Evolutionary conservation across 2,329 filamentous ascomycete species (phyloP).

Genomic region (Beauveria sp.): DNA sequence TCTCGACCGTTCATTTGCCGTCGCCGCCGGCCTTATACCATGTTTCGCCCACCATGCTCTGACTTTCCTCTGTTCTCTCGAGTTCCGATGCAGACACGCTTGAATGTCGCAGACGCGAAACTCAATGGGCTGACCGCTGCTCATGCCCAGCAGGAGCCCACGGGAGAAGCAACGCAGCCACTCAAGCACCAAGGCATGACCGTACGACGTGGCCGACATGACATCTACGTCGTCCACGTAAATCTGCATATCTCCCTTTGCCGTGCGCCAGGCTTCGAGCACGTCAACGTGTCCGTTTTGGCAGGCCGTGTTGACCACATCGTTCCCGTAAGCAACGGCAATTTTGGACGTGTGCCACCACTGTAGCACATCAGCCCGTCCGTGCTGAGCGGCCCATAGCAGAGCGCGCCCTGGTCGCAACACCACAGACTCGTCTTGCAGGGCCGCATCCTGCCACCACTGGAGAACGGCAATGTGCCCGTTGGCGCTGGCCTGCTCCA

Average conservation of each 20-base stretch:
- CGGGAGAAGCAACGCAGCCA: slow-evolving; percentile 77
- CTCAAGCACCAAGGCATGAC: slow-evolving; percentile 75
- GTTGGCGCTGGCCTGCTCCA: slow-evolving; percentile 80
- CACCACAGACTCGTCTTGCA: slow-evolving; percentile 47
- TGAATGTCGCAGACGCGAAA: slow-evolving; percentile 96
- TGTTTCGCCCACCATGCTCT: slow-evolving; percentile 83
- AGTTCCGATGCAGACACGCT: slow-evolving; percentile 83
- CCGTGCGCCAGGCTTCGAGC: slow-evolving; percentile 69
- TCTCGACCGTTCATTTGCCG: neutral
- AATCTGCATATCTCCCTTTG: slow-evolving; percentile 58
- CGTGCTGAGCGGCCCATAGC: slow-evolving; percentile 74
- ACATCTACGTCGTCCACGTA: slow-evolving; percentile 78
- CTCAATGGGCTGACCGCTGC: slow-evolving; percentile 63
- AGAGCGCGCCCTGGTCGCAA: slow-evolving; percentile 81
- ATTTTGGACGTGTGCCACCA: slow-evolving; percentile 87
- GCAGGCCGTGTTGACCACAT: slow-evolving; percentile 75
- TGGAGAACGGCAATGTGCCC: slow-evolving; percentile 81
- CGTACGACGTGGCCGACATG: slow-evolving; percentile 79
- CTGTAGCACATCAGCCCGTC: slow-evolving; percentile 65
- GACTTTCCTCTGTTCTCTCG: slow-evolving; percentile 65
- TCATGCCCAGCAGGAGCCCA: slow-evolving; percentile 46
- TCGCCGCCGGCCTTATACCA: slow-evolving; percentile 32
- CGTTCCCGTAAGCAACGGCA: slow-evolving; percentile 70
- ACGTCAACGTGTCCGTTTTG: slow-evolving; percentile 79
- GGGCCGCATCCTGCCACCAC: slow-evolving; percentile 78